A percentile compares a stretch with the other conserved stretches of the same genome.
Evolutionary conservation across 805 yeast genomes (phyloP).

Genomic region (Pichia rugopelliculosa): DNA sequence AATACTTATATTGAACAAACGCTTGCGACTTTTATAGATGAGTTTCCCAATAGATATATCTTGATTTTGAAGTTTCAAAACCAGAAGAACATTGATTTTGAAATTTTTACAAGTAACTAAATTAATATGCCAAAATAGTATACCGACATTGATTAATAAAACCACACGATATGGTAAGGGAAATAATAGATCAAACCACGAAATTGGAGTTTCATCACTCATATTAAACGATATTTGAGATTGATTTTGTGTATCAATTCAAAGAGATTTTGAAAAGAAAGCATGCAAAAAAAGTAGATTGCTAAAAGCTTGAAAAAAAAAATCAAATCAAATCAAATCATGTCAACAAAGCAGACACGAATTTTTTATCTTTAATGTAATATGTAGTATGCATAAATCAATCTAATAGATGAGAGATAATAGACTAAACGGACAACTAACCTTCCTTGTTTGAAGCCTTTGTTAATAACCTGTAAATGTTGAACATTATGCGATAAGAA

Average conservation of each 20-base stretch:
- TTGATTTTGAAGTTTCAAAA: conserved; percentile 28
- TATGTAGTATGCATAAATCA: too few species aligned
- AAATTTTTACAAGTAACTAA: conserved; percentile 32
- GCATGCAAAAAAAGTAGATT: neutral
- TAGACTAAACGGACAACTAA: too few species aligned
- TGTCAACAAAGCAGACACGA: neutral
- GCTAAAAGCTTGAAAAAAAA: neutral
- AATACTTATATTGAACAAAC: conserved; percentile 17
- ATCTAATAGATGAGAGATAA: too few species aligned
- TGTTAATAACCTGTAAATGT: too few species aligned
- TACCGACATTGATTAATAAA: conserved; percentile 40
- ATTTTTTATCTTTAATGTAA: too few species aligned
- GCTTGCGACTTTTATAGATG: conserved; percentile 13
- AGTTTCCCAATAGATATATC: conserved; percentile 17
- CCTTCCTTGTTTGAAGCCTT: too few species aligned
- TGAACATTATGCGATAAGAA: too few species aligned
- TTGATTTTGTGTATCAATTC: too few species aligned
- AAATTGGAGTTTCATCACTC: neutral
- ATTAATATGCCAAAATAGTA: conserved; percentile 47
- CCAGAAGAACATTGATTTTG: conserved; percentile 39
- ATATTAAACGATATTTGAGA: neutral
- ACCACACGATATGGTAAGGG: conserved; percentile 50
- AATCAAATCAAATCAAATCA: neutral
- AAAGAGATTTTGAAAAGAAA: too few species aligned
- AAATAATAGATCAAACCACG: conserved; percentile 2